Conservation (phyloP, 2,329 filamentous ascomycete genomes). For the Pseudogymnoascus sp. region DNA sequence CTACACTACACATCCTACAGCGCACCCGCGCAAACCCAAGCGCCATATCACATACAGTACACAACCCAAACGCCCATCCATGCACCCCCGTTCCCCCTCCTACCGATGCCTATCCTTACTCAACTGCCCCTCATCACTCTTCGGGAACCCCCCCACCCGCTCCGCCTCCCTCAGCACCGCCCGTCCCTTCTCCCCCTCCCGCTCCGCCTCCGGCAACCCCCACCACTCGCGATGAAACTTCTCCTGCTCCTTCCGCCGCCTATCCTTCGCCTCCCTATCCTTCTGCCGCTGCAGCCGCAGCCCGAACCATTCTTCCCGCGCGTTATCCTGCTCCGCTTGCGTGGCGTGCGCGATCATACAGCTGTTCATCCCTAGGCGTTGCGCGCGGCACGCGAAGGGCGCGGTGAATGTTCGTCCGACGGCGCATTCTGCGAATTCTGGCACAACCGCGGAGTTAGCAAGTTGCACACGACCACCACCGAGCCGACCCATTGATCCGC, state of each 20-base stretch:
- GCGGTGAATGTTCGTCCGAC: conserved; percentile 78
- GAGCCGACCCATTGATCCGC: not conserved
- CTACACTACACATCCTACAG: conserved; percentile 5
- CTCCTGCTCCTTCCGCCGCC: conserved; percentile 54
- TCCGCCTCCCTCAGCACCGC: conserved; percentile 49
- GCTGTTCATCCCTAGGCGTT: conserved; percentile 80
- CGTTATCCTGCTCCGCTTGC: conserved; percentile 75
- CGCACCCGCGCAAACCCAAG: not conserved
- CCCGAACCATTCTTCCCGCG: conserved; percentile 89
- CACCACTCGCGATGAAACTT: conserved; percentile 61
- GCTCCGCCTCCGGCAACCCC: conserved; percentile 52
- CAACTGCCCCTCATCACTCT: conserved; percentile 27
- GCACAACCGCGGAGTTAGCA: not conserved
- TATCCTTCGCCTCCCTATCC: conserved; percentile 57
- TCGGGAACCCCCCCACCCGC: conserved; percentile 47
- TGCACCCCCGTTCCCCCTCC: not conserved
- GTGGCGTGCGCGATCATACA: conserved; percentile 89
- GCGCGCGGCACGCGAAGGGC: conserved; percentile 73
- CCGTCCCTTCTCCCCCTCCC: conserved; percentile 47
- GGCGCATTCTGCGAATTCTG: conserved; percentile 89
- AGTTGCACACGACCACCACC: not conserved
- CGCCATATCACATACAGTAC: not conserved
- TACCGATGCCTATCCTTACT: conserved; percentile 30
- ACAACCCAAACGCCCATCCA: not conserved
- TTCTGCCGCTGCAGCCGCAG: conserved; percentile 61